Evolutionary conservation across 1,139 yeast genomes (phyloP).

Genomic region (Yamadazyma blattariae): DNA sequence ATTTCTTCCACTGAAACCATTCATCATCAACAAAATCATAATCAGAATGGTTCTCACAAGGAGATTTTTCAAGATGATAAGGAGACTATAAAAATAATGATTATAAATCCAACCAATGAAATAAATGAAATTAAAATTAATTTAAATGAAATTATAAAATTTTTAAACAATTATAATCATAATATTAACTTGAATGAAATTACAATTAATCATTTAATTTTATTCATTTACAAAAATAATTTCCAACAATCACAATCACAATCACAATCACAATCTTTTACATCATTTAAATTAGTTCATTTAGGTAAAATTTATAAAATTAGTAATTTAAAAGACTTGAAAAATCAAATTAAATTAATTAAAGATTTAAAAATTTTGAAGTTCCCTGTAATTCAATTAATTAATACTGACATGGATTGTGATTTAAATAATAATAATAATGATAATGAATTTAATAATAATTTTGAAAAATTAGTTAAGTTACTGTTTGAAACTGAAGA

Average conservation of each 20-base stretch:
- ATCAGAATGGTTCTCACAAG: too few species aligned
- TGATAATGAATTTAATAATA: neutral
- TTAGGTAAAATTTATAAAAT: conserved; percentile 18
- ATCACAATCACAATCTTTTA: neutral
- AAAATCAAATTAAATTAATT: conserved; percentile 1
- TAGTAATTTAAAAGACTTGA: conserved; percentile 11
- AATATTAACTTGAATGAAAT: conserved; percentile 2
- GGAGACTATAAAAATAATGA: neutral
- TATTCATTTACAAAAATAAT: too few species aligned
- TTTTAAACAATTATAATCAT: neutral
- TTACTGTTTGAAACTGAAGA: conserved; percentile 3
- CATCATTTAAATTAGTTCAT: conserved; percentile 16
- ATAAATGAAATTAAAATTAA: neutral
- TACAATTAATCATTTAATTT: conserved; percentile 19
- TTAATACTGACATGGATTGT: neutral
- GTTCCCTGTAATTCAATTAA: conserved; percentile 14
- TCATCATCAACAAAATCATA: too few species aligned
- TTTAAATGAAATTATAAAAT: neutral
- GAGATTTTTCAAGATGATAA: too few species aligned
- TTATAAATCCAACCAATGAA: neutral
- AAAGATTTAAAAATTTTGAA: conserved; percentile 11
- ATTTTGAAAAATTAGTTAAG: neutral
- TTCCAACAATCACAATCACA: too few species aligned
- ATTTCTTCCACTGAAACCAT: neutral
- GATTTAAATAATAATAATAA: neutral